Base-by-base conservation (phyloP, 1,139 yeast species). In the Debaryomycetaceae sp. region DNA sequence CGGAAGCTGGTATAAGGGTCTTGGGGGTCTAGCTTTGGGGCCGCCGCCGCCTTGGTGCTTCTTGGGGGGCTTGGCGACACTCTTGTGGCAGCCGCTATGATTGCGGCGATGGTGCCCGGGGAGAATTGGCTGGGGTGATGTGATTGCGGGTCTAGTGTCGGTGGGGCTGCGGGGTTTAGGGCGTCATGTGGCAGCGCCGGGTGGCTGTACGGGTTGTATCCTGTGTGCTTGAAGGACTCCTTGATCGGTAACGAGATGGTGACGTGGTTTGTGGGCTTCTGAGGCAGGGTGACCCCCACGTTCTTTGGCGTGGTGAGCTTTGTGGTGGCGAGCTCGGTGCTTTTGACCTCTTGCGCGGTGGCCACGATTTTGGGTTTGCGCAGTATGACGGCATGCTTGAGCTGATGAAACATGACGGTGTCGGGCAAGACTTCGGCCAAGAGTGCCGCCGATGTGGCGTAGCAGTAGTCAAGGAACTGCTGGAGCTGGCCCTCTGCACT, bases 1-100 rank as follows among this genome's bases (percentile, higher is more conserved):
- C 63, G 51, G 40, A 63, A 67, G 19, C 46, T 41, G 19, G 41
- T 36, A 32, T 56, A 58, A 5, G 36, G 30, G 13, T 28, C 16
- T 15, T 28, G 16, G 12, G 29, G 23, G 16, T 23, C 20, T 14
- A 27, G 15, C 8, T 23, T 20, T 4, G 29, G 21, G 8, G 29
- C 24, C 7, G 12, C 8, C 4, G 29, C 14, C 7, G 21, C 24
- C n/a, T n/a, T n/a, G n/a, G n/a, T n/a, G n/a, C n/a, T n/a, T n/a
- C n/a, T n/a, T 10, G 29, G 21, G 5, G 23, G 29, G 4, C 24
- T 20, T 4, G 23, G 29, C 4, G 29, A 27, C 12, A n/a, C 22
- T 17, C 20, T 16, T 7, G 24, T 25, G 7, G 29, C 29, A 17
- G 29, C 29, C n/a, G 29, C 29, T 20, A 27, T 19, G 7, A 27